Evolutionary conservation across 78 protist species (phyloP).

Genomic region (Andalucia godoyi): DNA sequence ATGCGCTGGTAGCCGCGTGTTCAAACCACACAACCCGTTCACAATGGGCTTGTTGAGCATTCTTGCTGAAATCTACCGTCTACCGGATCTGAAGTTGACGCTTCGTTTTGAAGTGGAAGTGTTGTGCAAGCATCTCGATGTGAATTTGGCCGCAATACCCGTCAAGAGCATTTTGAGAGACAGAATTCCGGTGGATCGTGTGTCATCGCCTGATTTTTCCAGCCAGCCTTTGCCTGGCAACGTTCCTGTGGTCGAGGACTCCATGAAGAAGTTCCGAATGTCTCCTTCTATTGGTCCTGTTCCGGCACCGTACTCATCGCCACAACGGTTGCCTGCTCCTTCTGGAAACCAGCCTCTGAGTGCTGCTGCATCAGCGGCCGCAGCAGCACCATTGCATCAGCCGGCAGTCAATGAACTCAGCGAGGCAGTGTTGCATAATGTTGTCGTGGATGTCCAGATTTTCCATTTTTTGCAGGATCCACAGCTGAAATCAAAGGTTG

Average conservation of each 20-base stretch:
- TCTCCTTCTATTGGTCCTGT: no score
- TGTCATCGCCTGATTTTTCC: no score
- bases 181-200: background rate
- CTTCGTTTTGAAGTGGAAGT: conserved; percentile 91
- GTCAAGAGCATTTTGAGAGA: background rate
- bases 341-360: background rate
- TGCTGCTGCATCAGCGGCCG: background rate
- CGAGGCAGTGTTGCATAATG: background rate
- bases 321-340: background rate
- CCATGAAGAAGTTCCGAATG: no score
- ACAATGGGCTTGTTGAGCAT: conserved; percentile 66
- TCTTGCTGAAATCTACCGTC: conserved; percentile 64
- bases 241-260: no score
- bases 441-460: background rate
- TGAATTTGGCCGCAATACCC: conserved; percentile 39
- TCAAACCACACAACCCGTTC: conserved; percentile 95
- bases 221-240: no score
- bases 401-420: no score
- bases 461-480: background rate
- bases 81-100: conserved; percentile 64
- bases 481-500: background rate
- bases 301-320: no score
- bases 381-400: no score
- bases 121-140: conserved; percentile 56
- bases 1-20: conserved; percentile 35